Evolutionary conservation across 192 early-diverging fungal species (phyloP).

Genomic region (Anaeromyces robustus): DNA sequence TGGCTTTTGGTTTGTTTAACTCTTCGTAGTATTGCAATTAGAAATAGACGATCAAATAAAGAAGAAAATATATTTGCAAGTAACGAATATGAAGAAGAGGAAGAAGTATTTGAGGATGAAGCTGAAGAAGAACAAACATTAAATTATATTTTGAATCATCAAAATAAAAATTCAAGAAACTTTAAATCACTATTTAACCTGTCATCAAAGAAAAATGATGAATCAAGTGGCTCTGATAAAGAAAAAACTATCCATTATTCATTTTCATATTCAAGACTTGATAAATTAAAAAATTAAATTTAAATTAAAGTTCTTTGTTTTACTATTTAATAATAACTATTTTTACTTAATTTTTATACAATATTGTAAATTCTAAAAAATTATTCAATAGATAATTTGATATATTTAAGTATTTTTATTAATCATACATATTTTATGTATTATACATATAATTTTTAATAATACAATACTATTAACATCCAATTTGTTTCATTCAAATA

Average conservation of each 20-base stretch:
- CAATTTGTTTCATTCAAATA: too few relatives aligned
- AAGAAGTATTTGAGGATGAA: not conserved
- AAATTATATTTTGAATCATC: not conserved
- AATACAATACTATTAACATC: too few relatives aligned
- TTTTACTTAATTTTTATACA: too few relatives aligned
- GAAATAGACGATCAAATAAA: not conserved
- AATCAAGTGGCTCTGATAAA: not conserved
- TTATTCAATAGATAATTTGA: too few relatives aligned
- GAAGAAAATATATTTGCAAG: not conserved
- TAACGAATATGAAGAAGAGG: not conserved
- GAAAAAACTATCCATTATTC: not conserved
- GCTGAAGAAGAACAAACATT: not conserved
- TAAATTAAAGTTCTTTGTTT: too few relatives aligned
- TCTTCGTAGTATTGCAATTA: not conserved
- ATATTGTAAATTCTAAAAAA: too few relatives aligned
- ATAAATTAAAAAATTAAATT: not conserved
- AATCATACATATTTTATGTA: too few relatives aligned
- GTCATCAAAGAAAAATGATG: not conserved
- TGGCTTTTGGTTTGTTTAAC: constrained; percentile 30
- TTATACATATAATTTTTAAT: too few relatives aligned
- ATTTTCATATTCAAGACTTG: not conserved
- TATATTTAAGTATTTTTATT: too few relatives aligned
- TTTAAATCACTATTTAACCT: not conserved
- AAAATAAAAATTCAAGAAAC: not conserved
- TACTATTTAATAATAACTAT: too few relatives aligned